Evolutionary conservation across 2,329 filamentous ascomycete species (phyloP), one percentile per base, ranked within the genome.

Genomic region (Colletotrichum chlorophyti): DNA sequence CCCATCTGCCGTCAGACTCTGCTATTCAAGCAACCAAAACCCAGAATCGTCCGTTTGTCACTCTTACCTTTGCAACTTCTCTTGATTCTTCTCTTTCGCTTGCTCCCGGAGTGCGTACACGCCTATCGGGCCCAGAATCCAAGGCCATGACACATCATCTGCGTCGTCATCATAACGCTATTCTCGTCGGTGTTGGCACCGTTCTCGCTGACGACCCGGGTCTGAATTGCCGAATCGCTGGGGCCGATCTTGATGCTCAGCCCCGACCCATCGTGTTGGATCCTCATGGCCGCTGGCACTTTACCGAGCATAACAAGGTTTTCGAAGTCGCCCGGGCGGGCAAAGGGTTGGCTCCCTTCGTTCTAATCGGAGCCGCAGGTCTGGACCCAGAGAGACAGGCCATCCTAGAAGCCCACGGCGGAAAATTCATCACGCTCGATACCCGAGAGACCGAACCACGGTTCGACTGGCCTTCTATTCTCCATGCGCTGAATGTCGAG

Each of bases 61-160:
- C 93, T 2, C 81, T 97, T 35, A 97, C 94, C 11, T 98, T 93
- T 73, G 94, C 95, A 19, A 90, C 89, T 6, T 97, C 93, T 4
- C 88, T 99, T 65, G 94, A 98, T 76, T 89, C 90, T 35, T 85
- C 87, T 51, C 82, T 96, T 47, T 85, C 93, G 2, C 81, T 94
- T 24, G 82, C 88, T 0, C 91, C 92, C 0, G 93, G 93, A 12
- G 80, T 86, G n/a, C 90, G 90, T 64, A 98, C 94, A 2, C 80
- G 84, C 0, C 83, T 98, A 12, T 98, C 94, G 1, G 93, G 93
- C 4, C 84, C 89, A 0, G 81, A 88, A 63, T 91, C 91, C 32
- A 97, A 97, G 74, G 84, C 91, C 50, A 96, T 98, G 91, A 97
- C 94, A 0, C 94, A 98, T 74, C 91, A 90, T 70, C 83, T 98